Evolutionary conservation across 495 filamentous ascomycete genomes (phyloP), one percentile per base, ranked within the genome.

Genomic region (Letharia columbiana): DNA sequence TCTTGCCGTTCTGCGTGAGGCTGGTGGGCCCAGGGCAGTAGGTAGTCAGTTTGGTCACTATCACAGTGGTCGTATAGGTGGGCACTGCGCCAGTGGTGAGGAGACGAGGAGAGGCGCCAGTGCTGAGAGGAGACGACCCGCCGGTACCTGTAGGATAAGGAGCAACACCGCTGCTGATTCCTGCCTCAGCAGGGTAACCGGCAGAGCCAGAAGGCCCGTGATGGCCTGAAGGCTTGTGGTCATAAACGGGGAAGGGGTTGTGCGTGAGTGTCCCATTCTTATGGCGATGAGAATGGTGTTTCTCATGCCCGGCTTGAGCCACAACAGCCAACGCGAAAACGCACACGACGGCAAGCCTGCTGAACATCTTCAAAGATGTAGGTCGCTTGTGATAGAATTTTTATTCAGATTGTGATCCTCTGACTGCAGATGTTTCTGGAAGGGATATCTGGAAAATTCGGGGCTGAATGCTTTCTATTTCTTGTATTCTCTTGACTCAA

Each of bases 1-100:
- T 92, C 67, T 81, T 77, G 77, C 78, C 79, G 76, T 82, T 83
- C 80, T 86, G 79, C 74, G 83, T 84, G 78, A 94, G 76, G 71
- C 78, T 73, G 61, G 42, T 65, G 41, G 54, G 69, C n/a, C 39
- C 54, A 2, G 54, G 54, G 33, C 54, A 57, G 54, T 57, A 57
- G 2, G 54, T 63, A 33, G 61, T 62, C 42, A 69, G 70, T 59
- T 65, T 60, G 47, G 69, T 67, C 39, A 68, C 66, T 13, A 61
- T 39, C 7, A 44, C 56, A 67, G 60, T 40, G 60, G 60, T 49
- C 10, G 33, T 37, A 39, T 57, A 58, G 12, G 60, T 31, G n/a
- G 65, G 56, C 40, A 57, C 65, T 23, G 67, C 66, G 42, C 67
- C 67, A 6, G 54, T 57, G 7, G 54, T 57, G 33, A 57, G 54